Base-by-base conservation (phyloP, 805 yeast genomes). In the Deakozyma indianensis region DNA sequence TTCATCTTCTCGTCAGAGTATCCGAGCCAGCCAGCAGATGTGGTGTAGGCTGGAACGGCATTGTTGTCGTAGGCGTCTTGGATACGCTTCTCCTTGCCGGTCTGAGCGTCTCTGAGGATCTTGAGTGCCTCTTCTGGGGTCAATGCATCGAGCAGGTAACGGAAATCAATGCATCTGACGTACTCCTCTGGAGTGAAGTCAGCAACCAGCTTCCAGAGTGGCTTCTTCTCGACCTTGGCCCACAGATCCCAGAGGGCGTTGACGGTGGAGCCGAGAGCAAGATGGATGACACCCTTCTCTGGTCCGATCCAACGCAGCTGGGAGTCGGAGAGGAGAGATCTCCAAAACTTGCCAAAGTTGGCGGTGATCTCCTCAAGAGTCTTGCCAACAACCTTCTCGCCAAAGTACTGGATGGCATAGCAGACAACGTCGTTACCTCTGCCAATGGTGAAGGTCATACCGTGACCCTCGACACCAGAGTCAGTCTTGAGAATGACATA, bases 11-110 rank as follows among this genome's bases (percentile, higher is more conserved):
- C 70, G 38, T 65, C 71, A 27, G 55, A 50, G 49, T 62, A 67
- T 4, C 68, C 70, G 16, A 67, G 55, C 71, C 71, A 67, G 16
- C 71, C 71, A 3, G 71, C 70, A 28, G 67, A 57, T n/a, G 71
- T 67, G 23, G 71, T 67, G 50, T 67, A 67, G 3, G 68, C 68
- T 2, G 70, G 71, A 22, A 67, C 71, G 1, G 70, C 71, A 5
- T 47, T 47, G 49, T 60, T 58, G 25, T 53, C 50, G 16, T 50
- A 41, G 3, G 69, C 70, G 18, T 61, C 62, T 43, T 58, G 41
- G 25, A 65, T 27, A 43, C 69, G 50, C 41, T 54, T 52, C 41
- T 53, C 59, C 51, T 65, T 67, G 7, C 64, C 67, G 1, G 29
- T 44, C 22, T 55, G 54, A 7, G 62, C 56, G 40, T 57, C 49